Base-by-base conservation (phyloP, 208 protist genomes). In the Wallacemonas sp. region DNA sequence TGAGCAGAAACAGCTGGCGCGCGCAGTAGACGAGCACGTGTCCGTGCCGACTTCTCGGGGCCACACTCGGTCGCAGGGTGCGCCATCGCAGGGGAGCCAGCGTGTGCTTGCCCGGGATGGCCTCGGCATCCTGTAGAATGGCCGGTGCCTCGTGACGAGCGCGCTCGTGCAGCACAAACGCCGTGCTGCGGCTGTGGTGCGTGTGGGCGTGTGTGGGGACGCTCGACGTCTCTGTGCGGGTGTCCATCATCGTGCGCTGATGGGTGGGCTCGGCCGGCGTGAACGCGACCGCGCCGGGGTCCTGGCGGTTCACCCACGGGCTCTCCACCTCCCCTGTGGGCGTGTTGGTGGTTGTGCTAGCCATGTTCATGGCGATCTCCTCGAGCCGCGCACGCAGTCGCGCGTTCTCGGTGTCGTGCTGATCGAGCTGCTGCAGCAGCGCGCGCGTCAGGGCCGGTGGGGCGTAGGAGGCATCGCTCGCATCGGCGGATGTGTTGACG, bases 1-100 rank as follows among this genome's bases (percentile, higher is more conserved):
- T 80, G 1, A 87, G 61, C 26, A 89, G 59, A 57, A 81, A 92
- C 18, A 89, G 54, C 22, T 61, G 49, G 22, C 76, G 33, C 32
- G 61, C 72, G 28, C 59, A 77, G 41, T 67, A 84, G 8, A 92
- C 50, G 36, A 92, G 83, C 25, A 76, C 65, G 46, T 92, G 80
- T 2, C 86, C 86, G 57, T 87, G 82, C 4, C 86, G 79, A 0
- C 65, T 74, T 52, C 77, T 74, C 2, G 82, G 79, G 16, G 67
- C 74, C 18, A 82, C 71, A 22, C 20, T 22, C 8, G 69, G 70
- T 2, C 69, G 59, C 1, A 87, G 33, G 18, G 11, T 3, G 23
- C 67, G 54, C 78, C 82, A 87, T 22, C 65, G 72, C 54, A 87
- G 71, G 1, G 77, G 66, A 0, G 66, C 74, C 20, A 72, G 57